These are phyloP conservation scores for Aegilops umbellulata DNA, from an alignment of 176 grass and related monocot species.

Conservation along the genomic window DNA sequence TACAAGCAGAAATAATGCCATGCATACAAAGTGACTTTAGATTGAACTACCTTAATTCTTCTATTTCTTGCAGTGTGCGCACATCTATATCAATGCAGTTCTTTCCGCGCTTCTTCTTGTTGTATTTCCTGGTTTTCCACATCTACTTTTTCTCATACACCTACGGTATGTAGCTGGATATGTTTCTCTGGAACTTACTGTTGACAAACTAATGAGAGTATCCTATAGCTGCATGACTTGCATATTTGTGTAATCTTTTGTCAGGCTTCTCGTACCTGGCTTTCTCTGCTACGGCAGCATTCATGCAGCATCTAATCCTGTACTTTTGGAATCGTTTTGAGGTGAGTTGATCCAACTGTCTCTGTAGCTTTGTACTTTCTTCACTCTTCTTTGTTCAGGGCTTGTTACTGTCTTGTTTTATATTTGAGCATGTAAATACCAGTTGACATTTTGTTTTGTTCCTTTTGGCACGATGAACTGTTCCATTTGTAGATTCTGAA, in stretches of 20 bases:
- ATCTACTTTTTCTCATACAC: constrained; percentile 98
- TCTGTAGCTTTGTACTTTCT: not conserved
- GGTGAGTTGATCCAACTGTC: constrained; percentile 42
- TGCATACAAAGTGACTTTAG: not conserved
- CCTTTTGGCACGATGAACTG: not conserved
- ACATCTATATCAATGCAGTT: constrained; percentile 99
- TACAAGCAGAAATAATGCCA: not conserved
- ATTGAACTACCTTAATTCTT: constrained; percentile 20
- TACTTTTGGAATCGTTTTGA: constrained; percentile 99
- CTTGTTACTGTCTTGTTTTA: not conserved
- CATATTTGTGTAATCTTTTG: constrained; percentile 13
- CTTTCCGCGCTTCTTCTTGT: constrained; percentile 97
- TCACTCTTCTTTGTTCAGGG: not conserved
- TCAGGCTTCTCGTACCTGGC: constrained; percentile 95
- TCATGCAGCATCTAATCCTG: constrained; percentile 97
- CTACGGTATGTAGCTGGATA: constrained; percentile 64
- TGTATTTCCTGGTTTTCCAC: constrained; percentile 99
- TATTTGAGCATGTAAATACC: not conserved
- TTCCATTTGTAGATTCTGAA: constrained; percentile 1
- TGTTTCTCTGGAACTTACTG: not conserved
- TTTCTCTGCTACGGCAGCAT: constrained; percentile 89
- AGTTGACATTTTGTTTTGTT: not conserved
- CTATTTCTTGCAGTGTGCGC: constrained; percentile 61
- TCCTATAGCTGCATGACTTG: constrained; percentile 1
- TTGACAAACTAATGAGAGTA: not conserved